A percentile compares a stretch with the other conserved stretches of the same genome.
These are phyloP conservation scores for Pseudogymnoascus sp. DNA, from an alignment of 2,329 filamentous ascomycete species.

Conservation along the genomic window DNA sequence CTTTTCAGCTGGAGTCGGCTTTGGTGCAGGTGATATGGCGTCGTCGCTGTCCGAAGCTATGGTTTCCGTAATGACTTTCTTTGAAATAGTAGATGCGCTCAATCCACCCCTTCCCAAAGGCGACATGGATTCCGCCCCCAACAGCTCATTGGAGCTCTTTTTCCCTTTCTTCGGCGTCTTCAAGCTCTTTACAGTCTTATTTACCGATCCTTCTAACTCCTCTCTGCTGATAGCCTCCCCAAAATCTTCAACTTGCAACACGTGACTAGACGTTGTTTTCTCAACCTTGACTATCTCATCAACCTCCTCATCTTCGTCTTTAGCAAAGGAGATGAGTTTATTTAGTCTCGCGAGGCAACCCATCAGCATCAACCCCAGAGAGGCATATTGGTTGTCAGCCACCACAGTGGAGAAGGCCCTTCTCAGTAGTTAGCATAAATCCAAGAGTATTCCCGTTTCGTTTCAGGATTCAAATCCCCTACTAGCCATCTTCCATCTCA, in stretches of 20 bases:
- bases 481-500: background rate
- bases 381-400: conserved; percentile 65
- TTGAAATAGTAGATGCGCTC: background rate
- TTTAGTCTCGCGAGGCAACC: conserved; percentile 55
- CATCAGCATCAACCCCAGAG: conserved; percentile 62
- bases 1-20: conserved; percentile 8
- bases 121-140: too few relatives aligned
- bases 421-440: conserved; percentile 23
- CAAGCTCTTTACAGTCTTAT: background rate
- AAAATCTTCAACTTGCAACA: conserved; percentile 20
- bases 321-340: conserved; percentile 32
- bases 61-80: background rate
- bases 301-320: conserved; percentile 15
- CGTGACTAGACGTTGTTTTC: conserved; percentile 8
- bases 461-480: background rate
- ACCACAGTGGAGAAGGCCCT: conserved; percentile 60
- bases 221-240: conserved; percentile 30
- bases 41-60: background rate
- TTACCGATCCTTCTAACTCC: conserved; percentile 1
- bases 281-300: background rate
- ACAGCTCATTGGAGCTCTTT: background rate
- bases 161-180: conserved; percentile 1
- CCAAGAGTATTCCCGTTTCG: background rate
- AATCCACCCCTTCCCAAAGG: background rate
- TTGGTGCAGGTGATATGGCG: background rate